Evolutionary conservation across 163 green algal genomes (phyloP), one percentile per base, ranked within the genome.

Genomic region (Scenedesmus sp.): DNA sequence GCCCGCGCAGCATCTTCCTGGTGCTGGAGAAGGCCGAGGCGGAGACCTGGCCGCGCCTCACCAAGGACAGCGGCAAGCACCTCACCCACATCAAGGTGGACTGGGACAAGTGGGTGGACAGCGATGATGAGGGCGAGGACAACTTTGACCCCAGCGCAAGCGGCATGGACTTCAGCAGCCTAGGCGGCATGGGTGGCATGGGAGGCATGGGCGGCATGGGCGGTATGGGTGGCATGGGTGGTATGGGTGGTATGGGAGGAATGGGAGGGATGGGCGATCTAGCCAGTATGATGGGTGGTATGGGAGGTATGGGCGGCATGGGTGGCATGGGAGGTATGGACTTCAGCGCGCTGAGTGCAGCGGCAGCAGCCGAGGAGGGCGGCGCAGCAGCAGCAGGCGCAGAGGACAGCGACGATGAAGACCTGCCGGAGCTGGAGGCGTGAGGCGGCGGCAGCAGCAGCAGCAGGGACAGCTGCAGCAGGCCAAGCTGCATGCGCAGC

Each of bases 91-190:
- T 98, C 91, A 92, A 98, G 92, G 90, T 94, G 60, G 96, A 98
- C 94, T 99, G 97, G 97, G 92, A 96, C 87, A 97, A 97, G 91
- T 98, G 96, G 94, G 94, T 97, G 64, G 95, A 97, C 87, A 89
- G 92, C 57, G 95, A 97, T 66, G 94, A 97, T 90, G 97, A 99
- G 79, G 97, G 97, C 79, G 97, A 97, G 86, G 97, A 97, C 13
- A 94, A 94, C 15, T 90, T 86, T 20, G 89, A 95, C 64, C 92
- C 92, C 57, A 93, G 60, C 82, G 59, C 88, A 10, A 83, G 92
- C 77, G 94, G 94, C 34, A 92, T 92, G 54, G 95, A 94, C 92
- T 94, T 97, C 90, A 93, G 92, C 57, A 93, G 94, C 46, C 92
- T 94, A 46, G 92, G 88, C 18, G 64, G 54, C 26, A 90, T 86